These are phyloP conservation scores for Elaeagnus macrophylla DNA, from an alignment of 306 rosid genomes.

Conservation along the genomic window DNA sequence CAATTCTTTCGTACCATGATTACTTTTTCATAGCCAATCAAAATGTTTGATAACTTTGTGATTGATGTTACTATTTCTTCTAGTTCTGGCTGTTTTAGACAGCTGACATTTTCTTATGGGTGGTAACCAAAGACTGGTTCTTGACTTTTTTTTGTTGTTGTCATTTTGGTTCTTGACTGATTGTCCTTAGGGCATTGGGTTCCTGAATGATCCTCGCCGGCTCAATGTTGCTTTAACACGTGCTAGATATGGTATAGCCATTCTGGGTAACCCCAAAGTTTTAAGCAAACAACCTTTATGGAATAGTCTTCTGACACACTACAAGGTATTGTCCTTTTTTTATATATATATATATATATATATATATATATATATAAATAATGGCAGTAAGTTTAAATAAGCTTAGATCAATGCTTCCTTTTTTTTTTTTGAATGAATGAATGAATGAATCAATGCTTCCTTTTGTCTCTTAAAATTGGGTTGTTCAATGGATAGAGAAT, in stretches of 20 bases:
- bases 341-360: no score
- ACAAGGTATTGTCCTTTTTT: conserved; percentile 52
- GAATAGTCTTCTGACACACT: conserved; percentile 94
- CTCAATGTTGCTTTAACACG: conserved; percentile 97
- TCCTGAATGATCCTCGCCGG: conserved; percentile 93
- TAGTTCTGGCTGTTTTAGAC: not conserved
- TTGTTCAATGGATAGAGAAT: no score
- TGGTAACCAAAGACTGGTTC: no score
- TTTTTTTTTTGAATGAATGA: no score
- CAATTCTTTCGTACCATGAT: not conserved
- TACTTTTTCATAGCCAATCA: not conserved
- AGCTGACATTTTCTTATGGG: no score
- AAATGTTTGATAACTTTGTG: not conserved
- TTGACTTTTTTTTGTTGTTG: no score
- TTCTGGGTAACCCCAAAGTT: conserved; percentile 97
- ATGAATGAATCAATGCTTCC: no score
- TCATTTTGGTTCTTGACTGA: conserved; percentile 11
- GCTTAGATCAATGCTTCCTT: no score
- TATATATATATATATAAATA: no score
- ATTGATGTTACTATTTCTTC: not conserved
- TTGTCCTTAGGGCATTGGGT: conserved; percentile 79
- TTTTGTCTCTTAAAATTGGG: no score
- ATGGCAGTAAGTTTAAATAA: no score
- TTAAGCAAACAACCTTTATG: conserved; percentile 95
- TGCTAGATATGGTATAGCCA: conserved; percentile 95